These are phyloP conservation scores for Podaxis rugospora DNA, from an alignment of 768 basidiomycete genomes.

Conservation along the genomic window DNA sequence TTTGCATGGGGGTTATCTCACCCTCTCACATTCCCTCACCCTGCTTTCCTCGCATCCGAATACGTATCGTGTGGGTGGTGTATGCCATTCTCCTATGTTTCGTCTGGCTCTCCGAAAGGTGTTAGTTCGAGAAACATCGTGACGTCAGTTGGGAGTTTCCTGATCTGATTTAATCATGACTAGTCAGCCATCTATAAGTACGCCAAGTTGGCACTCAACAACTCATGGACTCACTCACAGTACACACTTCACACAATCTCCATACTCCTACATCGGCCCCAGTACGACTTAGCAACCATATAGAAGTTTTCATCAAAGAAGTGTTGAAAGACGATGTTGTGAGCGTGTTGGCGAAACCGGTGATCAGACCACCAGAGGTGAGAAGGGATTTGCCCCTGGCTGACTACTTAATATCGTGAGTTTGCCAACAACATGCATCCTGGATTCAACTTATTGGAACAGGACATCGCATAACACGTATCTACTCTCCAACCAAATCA, in stretches of 20 bases:
- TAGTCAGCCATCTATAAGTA: too few relatives aligned
- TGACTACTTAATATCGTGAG: slow-evolving; percentile 55
- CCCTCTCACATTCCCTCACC: too few relatives aligned
- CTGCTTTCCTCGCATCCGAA: too few relatives aligned
- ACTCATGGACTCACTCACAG: slow-evolving; percentile 21
- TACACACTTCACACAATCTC: slow-evolving; percentile 31
- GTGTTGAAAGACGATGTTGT: slow-evolving; percentile 32
- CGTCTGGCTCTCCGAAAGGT: too few relatives aligned
- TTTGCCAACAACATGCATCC: slow-evolving; percentile 10
- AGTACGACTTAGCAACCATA: slow-evolving; percentile 31
- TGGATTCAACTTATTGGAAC: not conserved
- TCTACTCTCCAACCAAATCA: slow-evolving; percentile 50
- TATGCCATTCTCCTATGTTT: too few relatives aligned
- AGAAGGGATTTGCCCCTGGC: slow-evolving; percentile 45
- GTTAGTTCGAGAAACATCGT: too few relatives aligned
- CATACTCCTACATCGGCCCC: slow-evolving; percentile 18
- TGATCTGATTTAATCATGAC: too few relatives aligned
- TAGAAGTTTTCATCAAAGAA: slow-evolving; percentile 30
- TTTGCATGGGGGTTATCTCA: too few relatives aligned
- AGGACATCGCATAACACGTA: slow-evolving; percentile 70
- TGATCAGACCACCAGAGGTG: slow-evolving; percentile 28
- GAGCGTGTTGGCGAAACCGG: slow-evolving; percentile 31
- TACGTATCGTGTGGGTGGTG: too few relatives aligned
- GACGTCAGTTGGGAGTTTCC: too few relatives aligned
- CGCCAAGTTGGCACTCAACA: not conserved